Base-by-base conservation (phyloP, 495 filamentous ascomycete genomes). In the Aspergillus baeticus region DNA sequence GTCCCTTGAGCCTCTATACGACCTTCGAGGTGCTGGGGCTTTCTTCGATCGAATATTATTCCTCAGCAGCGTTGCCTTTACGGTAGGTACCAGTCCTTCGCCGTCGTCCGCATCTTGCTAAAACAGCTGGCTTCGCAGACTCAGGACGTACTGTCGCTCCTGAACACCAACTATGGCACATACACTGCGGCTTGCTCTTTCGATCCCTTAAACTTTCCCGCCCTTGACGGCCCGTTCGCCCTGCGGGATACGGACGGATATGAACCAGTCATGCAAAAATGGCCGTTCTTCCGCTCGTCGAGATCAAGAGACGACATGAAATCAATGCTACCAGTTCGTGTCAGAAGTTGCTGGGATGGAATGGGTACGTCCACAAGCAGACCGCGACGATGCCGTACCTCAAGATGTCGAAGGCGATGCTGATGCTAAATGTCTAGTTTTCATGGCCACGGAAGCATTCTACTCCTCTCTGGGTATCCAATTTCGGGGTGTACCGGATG, bases 151-250 rank as follows among this genome's bases (percentile, higher is more conserved):
- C 65, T 84, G 15, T 80, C 74, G 5, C 74, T 96, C n/a, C 78
- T 96, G 14, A 70, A 80, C 43, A 96, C 91, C 15, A 84, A 87
- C 51, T 69, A 83, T 21, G 87, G 87, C 22, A 63, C 81, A 26
- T 96, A 93, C 59, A 89, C 87, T 4, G 90, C 91, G 1, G 89
- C 88, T 14, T 96, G 91, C 69, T 82, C 88, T 0, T 71, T 95
- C 55, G 91, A 96, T 64, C 94, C 91, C 62, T 71, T 77, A 10
- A 80, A 81, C 29, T 84, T 87, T 0, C 85, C 88, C 3, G 34
- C 61, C 3, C 92, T 85, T 72, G 92, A 94, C 70, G 91, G 95
- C 64, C 92, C 89, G 2, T 94, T 95, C 64, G 91, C 91, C 17
- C 77, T 93, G 6, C 87, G 91, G 2, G 91, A 95, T 65, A 70